Evolutionary conservation across 2,329 filamentous ascomycete species (phyloP).

Genomic region (Diplodia mutila): DNA sequence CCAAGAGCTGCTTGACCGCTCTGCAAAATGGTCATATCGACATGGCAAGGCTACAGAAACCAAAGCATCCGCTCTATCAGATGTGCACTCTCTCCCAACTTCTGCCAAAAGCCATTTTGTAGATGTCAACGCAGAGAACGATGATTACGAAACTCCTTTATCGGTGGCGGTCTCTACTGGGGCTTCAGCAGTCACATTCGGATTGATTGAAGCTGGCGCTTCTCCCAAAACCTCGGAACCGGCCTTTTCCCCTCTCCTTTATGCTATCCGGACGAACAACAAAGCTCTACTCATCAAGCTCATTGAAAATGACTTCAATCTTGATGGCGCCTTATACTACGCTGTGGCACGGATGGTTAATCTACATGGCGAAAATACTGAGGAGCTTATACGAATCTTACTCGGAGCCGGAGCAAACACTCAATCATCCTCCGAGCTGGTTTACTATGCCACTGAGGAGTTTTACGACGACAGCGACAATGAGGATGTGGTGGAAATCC

Average conservation of each 20-base stretch:
- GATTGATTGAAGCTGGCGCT: neutral
- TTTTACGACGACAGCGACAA: too few relatives aligned
- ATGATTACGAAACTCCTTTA: neutral
- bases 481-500: neutral
- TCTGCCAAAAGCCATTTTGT: neutral
- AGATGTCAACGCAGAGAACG: neutral
- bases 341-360: neutral
- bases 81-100: neutral
- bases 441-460: neutral
- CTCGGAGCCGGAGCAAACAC: neutral
- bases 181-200: neutral
- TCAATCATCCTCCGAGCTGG: neutral
- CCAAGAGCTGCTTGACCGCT: neutral
- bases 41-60: rapidly evolving
- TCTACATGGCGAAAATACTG: neutral
- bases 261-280: neutral
- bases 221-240: neutral
- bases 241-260: neutral
- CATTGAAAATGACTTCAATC: neutral
- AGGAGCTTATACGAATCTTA: neutral
- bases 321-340: neutral
- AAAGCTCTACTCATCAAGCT: neutral
- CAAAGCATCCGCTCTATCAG: rapidly evolving
- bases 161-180: neutral
- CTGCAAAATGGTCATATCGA: rapidly evolving